Percentiles rank a stretch among this genome's conserved stretches.
Evolutionary conservation across 805 yeast genomes (phyloP).

Genomic region (Isabelozyma pseudorhagii): DNA sequence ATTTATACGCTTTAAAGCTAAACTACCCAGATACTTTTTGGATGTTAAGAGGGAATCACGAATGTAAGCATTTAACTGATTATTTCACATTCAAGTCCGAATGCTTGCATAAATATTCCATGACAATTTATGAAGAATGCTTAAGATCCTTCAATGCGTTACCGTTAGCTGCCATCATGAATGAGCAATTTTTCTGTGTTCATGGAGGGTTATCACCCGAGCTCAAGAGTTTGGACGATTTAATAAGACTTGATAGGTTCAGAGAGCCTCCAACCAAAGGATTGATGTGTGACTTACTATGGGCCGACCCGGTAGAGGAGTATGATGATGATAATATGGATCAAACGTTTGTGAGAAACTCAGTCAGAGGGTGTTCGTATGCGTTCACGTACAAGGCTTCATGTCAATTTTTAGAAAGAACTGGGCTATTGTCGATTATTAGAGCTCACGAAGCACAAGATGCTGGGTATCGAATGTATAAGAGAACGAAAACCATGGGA

Average conservation of each 20-base stretch:
- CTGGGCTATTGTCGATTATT: constrained; percentile 77
- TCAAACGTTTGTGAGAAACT: constrained; percentile 57
- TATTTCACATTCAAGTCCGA: constrained; percentile 92
- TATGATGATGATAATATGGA: constrained; percentile 52
- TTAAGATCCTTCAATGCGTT: constrained; percentile 78
- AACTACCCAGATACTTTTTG: constrained; percentile 71
- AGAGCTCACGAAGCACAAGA: constrained; percentile 98
- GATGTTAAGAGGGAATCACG: constrained; percentile 92
- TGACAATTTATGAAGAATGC: constrained; percentile 64
- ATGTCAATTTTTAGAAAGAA: constrained; percentile 72
- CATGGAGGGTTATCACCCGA: constrained; percentile 97
- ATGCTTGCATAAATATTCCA: constrained; percentile 79
- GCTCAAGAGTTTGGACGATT: constrained; percentile 63
- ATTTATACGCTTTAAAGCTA: constrained; percentile 75
- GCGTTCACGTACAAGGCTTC: constrained; percentile 83
- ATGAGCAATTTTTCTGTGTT: constrained; percentile 89
- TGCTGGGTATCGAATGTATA: constrained; percentile 94
- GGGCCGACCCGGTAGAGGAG: constrained; percentile 95
- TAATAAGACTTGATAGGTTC: constrained; percentile 71
- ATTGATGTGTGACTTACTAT: constrained; percentile 86
- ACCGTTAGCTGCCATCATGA: constrained; percentile 92
- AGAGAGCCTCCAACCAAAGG: constrained; percentile 93
- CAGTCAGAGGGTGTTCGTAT: constrained; percentile 88
- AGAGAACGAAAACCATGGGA: constrained; percentile 75
- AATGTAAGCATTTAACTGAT: constrained; percentile 87